These are phyloP conservation scores for Dactylonectria macrodidyma DNA, from an alignment of 2,329 filamentous ascomycete species.

Conservation along the genomic window DNA sequence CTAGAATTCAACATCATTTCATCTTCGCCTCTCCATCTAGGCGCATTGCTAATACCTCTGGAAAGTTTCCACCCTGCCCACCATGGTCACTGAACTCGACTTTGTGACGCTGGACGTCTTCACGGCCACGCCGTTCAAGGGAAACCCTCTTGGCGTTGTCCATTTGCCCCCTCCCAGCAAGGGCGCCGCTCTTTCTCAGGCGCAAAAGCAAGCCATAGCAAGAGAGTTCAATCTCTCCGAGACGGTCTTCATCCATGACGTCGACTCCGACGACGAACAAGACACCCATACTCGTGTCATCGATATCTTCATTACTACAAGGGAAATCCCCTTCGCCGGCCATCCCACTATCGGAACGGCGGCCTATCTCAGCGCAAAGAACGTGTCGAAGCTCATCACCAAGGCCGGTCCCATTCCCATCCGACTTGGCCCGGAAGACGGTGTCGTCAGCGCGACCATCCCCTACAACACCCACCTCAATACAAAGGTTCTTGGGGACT, in stretches of 20 bases:
- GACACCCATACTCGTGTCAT: conserved; percentile 52
- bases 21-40: no score
- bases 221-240: conserved; percentile 75
- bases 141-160: conserved; percentile 74
- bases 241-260: conserved; percentile 72
- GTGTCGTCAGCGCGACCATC: conserved; percentile 70
- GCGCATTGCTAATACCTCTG: no score
- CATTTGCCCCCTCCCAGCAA: conserved; percentile 57
- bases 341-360: conserved; percentile 73
- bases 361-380: conserved; percentile 59
- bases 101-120: conserved; percentile 72
- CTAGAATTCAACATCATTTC: no score
- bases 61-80: no score
- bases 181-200: conserved; percentile 54
- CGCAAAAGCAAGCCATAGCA: conserved; percentile 70
- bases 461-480: conserved; percentile 78
- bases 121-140: conserved; percentile 63
- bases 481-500: conserved; percentile 51
- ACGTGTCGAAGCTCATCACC: conserved; percentile 61
- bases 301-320: conserved; percentile 69
- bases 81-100: conserved; percentile 51
- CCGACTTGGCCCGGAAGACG: conserved; percentile 45
- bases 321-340: conserved; percentile 74
- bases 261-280: conserved; percentile 39
- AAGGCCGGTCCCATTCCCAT: conserved; percentile 71